Evolutionary conservation across 345 rosid species (phyloP), one percentile per base, ranked within the genome.

Genomic region (Lenwebbia sp.): DNA sequence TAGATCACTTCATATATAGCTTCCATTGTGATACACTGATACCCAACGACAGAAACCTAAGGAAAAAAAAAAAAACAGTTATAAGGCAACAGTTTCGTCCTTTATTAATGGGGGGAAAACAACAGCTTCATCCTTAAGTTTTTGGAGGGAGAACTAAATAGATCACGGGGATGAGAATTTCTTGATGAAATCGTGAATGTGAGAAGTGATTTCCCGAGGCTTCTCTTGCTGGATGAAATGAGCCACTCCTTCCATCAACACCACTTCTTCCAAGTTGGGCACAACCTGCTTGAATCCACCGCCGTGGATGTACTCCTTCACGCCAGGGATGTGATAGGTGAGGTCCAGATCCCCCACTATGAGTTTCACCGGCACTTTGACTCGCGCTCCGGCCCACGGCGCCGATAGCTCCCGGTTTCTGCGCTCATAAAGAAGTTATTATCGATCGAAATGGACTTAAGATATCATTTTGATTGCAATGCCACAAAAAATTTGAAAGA

Each of bases 131-230:
- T 70, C 23, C 81, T 37, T 37, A 11, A 70, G 2, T 70, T 37
- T 19, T 70, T 0, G 41, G 7, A 10, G 25, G 21, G 14, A 37
- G 14, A 10, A 21, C 10, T 70, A 30, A 3, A 50, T 12, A 7
- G 41, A 70, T 70, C 47, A 37, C 10, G 81, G 81, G 5, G 41
- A 58, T 76, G 84, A 84, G 82, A 89, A 87, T 56, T 87, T 89
- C 58, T 82, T 86, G 83, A 91, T 86, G 83, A 87, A 91, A 22
- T 90, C 88, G 28, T 84, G 55, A 41, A 91, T 91, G 85, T 90
- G 91, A 25, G 23, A 19, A 62, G 81, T 85, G 86, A 88, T 83
- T 53, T 91, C 92, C 9, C 82, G 87, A 2, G 92, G 82, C 86
- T 78, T 90, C 82, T 90, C 90, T 84, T 82, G 89, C 58, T 84